phyloP scores from a whole-genome alignment of 768 basidiomycete species.

The Rubroboletus pulcherrimus region DNA sequence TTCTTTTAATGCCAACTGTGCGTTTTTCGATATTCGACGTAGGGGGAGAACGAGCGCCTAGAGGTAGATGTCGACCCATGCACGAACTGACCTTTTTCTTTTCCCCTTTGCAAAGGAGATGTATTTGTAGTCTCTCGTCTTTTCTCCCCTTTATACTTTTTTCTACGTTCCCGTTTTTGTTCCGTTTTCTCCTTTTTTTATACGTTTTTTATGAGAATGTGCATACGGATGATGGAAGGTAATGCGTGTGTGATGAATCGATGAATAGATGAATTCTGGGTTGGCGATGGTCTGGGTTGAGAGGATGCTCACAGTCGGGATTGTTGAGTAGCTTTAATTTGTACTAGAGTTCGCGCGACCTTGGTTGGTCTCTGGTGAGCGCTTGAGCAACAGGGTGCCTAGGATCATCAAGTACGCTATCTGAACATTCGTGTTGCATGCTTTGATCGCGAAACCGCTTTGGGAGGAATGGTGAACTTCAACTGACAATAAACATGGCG shows the following conservation, averaged over 20 bases:
- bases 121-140: slow-evolving; percentile 1
- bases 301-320: no score
- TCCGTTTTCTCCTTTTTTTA: not conserved
- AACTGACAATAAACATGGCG: no score
- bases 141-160: not conserved
- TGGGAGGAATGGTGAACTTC: no score
- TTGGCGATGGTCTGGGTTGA: no score
- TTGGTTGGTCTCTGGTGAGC: no score
- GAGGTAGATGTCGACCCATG: not conserved
- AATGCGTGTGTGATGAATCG: not conserved
- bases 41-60: not conserved
- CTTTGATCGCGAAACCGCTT: no score
- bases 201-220: slow-evolving; percentile 4
- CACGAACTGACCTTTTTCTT: not conserved
- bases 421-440: no score
- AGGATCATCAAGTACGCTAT: no score
- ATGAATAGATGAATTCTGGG: not conserved
- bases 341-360: no score
- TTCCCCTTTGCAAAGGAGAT: not conserved
- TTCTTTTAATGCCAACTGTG: not conserved
- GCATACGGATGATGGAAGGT: not conserved
- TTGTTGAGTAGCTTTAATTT: no score
- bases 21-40: not conserved
- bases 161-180: not conserved
- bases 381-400: no score